phyloP scores from a whole-genome alignment of 495 filamentous ascomycete genomes.

The Lophiotrema nucula region DNA sequence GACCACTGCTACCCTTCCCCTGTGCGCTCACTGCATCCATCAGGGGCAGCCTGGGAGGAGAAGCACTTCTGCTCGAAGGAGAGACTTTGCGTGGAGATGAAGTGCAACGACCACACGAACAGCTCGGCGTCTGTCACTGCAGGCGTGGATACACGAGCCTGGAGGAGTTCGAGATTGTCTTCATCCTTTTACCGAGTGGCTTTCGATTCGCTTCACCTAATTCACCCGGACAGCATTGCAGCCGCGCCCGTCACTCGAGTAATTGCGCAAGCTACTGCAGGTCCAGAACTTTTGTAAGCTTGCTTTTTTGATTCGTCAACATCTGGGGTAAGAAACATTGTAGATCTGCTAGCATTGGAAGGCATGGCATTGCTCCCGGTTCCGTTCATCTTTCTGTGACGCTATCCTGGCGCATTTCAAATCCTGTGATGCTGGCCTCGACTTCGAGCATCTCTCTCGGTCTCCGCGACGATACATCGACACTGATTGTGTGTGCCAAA shows the following conservation, averaged over 20 bases:
- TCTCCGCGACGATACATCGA: too few relatives aligned
- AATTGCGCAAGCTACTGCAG: conserved; percentile 23
- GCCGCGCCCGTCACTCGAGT: not conserved
- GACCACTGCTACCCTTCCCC: too few relatives aligned
- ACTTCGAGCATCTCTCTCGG: not conserved
- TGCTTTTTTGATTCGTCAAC: too few relatives aligned
- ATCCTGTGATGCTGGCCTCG: too few relatives aligned
- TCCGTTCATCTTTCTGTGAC: conserved; percentile 15
- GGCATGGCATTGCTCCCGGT: conserved; percentile 5
- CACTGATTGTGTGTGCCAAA: not conserved
- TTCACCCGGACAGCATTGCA: conserved; percentile 18
- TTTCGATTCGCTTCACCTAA: conserved; percentile 5
- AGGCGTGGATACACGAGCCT: too few relatives aligned
- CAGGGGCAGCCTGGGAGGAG: too few relatives aligned
- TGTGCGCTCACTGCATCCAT: too few relatives aligned
- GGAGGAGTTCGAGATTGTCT: not conserved
- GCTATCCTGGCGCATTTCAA: not conserved
- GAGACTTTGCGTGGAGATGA: conserved; percentile 17
- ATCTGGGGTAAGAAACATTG: too few relatives aligned
- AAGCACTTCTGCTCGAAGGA: too few relatives aligned
- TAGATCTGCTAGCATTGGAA: too few relatives aligned
- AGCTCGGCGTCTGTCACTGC: too few relatives aligned
- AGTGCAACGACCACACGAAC: conserved; percentile 2
- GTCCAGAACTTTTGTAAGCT: not conserved
- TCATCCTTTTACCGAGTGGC: not conserved